Conservation (phyloP, 2,329 filamentous ascomycete genomes). For the Lachnellula willkommii region DNA sequence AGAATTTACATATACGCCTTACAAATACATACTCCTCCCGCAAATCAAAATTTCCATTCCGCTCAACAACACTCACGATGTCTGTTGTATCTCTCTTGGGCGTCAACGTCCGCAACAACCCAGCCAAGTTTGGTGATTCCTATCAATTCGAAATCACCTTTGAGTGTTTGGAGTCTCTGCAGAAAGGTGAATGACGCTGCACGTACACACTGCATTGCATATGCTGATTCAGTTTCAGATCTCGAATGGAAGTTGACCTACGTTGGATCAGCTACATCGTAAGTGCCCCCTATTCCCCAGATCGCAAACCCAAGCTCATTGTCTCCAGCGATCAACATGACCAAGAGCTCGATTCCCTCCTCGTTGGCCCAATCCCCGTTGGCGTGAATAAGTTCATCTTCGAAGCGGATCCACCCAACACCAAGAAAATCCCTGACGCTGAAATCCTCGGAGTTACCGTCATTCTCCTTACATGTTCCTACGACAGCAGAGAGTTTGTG, state of each 20-base stretch:
- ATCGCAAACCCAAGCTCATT: neutral
- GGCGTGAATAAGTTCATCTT: conserved; percentile 99
- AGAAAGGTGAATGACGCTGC: conserved; percentile 63
- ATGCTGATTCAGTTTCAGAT: conserved; percentile 50
- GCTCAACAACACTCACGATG: conserved; percentile 51
- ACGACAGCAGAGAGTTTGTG: conserved; percentile 94
- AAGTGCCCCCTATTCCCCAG: conserved; percentile 38
- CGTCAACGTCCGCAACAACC: conserved; percentile 96
- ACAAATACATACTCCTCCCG: neutral
- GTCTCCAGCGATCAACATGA: conserved; percentile 65
- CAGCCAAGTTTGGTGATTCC: conserved; percentile 83
- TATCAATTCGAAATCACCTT: conserved; percentile 99
- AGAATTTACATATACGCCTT: neutral
- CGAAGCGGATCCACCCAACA: conserved; percentile 88
- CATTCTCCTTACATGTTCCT: conserved; percentile 91
- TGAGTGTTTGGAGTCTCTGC: conserved; percentile 88
- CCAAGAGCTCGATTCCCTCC: conserved; percentile 93
- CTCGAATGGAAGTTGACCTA: conserved; percentile 99
- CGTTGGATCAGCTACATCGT: conserved; percentile 96
- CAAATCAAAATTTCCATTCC: neutral
- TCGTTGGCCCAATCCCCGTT: conserved; percentile 94
- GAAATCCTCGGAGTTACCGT: conserved; percentile 97
- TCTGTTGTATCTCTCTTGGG: conserved; percentile 94
- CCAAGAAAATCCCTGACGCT: conserved; percentile 82
- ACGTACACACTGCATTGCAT: conserved; percentile 1